Conservation (phyloP, 257 asterid species). For the Ilex aquifolium region DNA sequence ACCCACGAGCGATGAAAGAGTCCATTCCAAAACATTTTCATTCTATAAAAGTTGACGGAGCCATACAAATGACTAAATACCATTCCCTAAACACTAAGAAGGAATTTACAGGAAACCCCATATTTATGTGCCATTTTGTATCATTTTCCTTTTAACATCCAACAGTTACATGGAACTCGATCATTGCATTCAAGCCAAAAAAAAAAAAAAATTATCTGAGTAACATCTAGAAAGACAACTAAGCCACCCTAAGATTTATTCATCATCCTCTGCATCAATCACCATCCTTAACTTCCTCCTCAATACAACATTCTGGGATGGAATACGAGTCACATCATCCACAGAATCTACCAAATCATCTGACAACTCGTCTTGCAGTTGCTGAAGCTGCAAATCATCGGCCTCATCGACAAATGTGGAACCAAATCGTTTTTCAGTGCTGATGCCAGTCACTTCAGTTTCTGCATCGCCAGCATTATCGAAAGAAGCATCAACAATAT, state of each 20-base stretch:
- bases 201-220: background rate
- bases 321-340: constrained; percentile 22
- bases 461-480: constrained; percentile 19
- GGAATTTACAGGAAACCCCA: too few species aligned
- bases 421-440: constrained; percentile 17
- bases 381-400: constrained; percentile 17
- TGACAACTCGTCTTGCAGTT: constrained; percentile 15
- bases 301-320: constrained; percentile 24
- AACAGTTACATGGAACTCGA: background rate
- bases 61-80: too few species aligned
- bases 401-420: constrained; percentile 8
- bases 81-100: too few species aligned
- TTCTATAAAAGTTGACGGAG: too few species aligned
- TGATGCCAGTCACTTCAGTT: constrained; percentile 19
- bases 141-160: background rate
- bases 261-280: constrained; percentile 72
- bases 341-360: constrained; percentile 42
- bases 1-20: too few species aligned
- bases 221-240: background rate
- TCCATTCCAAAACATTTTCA: too few species aligned
- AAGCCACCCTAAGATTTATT: constrained; percentile 13
- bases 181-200: background rate
- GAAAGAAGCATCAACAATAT: constrained; percentile 6
- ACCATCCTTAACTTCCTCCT: constrained; percentile 79
- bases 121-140: background rate